These are phyloP conservation scores for Fusarium liriodendri DNA, from an alignment of 2,329 filamentous ascomycete genomes.

Conservation along the genomic window DNA sequence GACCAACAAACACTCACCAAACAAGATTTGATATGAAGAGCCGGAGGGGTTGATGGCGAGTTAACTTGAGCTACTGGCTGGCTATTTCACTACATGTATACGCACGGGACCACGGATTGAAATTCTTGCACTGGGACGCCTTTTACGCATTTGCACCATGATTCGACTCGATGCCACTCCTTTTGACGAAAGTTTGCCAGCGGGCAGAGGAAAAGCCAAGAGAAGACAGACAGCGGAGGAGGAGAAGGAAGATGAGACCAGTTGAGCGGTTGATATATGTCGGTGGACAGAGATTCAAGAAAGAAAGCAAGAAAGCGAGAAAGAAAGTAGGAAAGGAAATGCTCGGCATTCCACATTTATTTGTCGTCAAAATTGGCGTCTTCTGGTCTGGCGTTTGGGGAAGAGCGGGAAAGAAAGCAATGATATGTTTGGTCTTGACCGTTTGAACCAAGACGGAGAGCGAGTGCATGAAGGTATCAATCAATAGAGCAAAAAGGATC, in stretches of 20 bases:
- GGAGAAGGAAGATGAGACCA: constrained; percentile 1
- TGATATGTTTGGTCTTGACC: constrained; percentile 45
- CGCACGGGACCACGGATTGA: constrained; percentile 38
- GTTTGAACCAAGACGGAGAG: constrained; percentile 38
- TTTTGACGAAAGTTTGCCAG: constrained; percentile 31
- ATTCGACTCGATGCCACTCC: constrained; percentile 38
- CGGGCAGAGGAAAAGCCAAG: background rate
- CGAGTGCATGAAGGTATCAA: constrained; percentile 34
- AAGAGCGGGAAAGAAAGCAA: constrained; percentile 46
- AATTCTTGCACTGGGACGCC: constrained; percentile 38
- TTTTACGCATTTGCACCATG: constrained; percentile 40
- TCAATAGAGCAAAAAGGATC: constrained; percentile 37
- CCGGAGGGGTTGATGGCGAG: constrained; percentile 13
- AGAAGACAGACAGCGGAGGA: background rate
- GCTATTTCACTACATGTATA: constrained; percentile 36
- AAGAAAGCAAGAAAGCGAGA: constrained; percentile 5
- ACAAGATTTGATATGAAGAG: constrained; percentile 1
- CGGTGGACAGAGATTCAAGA: constrained; percentile 2
- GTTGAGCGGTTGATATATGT: background rate
- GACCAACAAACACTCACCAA: constrained; percentile 13
- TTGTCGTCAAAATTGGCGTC: constrained; percentile 40
- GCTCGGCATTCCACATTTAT: constrained; percentile 37
- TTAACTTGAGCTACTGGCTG: constrained; percentile 18
- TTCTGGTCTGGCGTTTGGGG: constrained; percentile 48
- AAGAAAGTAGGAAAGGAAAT: constrained; percentile 21